Evolutionary conservation across 139 green algal species (phyloP).

Genomic region (Choricystis sp.): DNA sequence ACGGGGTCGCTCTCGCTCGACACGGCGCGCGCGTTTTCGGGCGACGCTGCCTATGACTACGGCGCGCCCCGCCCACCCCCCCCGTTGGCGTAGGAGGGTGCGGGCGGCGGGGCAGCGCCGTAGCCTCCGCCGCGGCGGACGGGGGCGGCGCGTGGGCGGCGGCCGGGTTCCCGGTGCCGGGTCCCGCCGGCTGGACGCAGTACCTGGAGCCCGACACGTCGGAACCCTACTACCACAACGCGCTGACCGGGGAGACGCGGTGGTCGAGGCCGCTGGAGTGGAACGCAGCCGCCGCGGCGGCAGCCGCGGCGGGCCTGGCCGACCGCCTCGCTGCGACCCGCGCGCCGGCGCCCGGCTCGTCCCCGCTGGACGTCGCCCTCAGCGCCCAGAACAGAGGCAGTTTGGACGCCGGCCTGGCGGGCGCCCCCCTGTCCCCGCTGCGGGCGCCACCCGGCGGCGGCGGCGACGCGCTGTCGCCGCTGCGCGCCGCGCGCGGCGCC

Average conservation of each 20-base stretch:
- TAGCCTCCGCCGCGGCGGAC: not conserved
- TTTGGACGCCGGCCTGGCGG: no score
- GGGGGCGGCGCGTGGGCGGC: constrained; percentile 30
- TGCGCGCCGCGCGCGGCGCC: no score
- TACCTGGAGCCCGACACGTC: constrained; percentile 23
- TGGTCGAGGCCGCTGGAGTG: constrained; percentile 23
- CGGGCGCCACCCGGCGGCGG: no score
- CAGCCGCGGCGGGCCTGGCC: no score
- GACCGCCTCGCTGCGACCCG: no score
- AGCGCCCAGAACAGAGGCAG: no score
- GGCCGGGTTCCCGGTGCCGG: constrained; percentile 33
- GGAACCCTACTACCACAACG: constrained; percentile 60
- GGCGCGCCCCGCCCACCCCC: not conserved
- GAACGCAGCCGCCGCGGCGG: no score
- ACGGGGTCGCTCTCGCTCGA: not conserved
- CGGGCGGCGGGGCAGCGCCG: not conserved
- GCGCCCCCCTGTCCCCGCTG: no score
- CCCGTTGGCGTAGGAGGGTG: not conserved
- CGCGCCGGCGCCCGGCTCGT: no score
- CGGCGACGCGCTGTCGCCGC: no score
- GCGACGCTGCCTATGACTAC: not conserved
- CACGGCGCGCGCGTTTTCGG: not conserved
- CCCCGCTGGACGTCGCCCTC: no score
- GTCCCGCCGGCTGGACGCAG: constrained; percentile 54
- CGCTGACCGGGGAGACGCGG: constrained; percentile 20